Evolutionary conservation across 2,329 filamentous ascomycete species (phyloP).

Genomic region (Fusarium coffeatum): DNA sequence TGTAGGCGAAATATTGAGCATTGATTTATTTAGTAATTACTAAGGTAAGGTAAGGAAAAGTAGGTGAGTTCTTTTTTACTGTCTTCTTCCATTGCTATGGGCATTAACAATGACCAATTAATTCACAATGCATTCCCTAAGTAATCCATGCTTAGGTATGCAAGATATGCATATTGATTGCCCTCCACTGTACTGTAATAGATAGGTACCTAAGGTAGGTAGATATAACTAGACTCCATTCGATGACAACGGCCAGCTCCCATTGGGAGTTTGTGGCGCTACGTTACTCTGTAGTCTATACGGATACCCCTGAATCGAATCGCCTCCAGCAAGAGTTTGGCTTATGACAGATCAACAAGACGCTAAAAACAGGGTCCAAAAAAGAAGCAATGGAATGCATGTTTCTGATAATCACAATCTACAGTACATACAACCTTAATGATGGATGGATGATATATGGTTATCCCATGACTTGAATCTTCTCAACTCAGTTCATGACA

Average conservation of each 20-base stretch:
- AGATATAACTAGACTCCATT: not conserved
- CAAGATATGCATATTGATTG: not conserved
- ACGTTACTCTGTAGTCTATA: not conserved
- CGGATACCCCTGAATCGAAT: conserved; percentile 38
- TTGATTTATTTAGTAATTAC: not conserved
- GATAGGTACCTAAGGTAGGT: not conserved
- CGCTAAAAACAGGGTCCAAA: conserved; percentile 39
- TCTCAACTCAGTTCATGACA: not conserved
- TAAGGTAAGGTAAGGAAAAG: conserved; percentile 2
- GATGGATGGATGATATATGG: not conserved
- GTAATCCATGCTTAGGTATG: not conserved
- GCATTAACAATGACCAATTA: not conserved
- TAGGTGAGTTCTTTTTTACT: conserved; percentile 16
- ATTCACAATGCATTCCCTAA: not conserved
- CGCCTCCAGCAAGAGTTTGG: conserved; percentile 4
- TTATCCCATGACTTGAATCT: not conserved
- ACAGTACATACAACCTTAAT: not conserved
- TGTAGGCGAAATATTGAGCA: conserved; percentile 29
- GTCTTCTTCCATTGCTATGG: not conserved
- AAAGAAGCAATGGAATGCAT: not conserved
- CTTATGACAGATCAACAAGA: conserved; percentile 27
- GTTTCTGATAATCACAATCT: not conserved
- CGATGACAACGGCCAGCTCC: conserved; percentile 7
- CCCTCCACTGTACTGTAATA: not conserved
- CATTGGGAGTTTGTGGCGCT: conserved; percentile 14